phyloP scores from a whole-genome alignment of 139 green algal species.

The Chlorella sp. region DNA sequence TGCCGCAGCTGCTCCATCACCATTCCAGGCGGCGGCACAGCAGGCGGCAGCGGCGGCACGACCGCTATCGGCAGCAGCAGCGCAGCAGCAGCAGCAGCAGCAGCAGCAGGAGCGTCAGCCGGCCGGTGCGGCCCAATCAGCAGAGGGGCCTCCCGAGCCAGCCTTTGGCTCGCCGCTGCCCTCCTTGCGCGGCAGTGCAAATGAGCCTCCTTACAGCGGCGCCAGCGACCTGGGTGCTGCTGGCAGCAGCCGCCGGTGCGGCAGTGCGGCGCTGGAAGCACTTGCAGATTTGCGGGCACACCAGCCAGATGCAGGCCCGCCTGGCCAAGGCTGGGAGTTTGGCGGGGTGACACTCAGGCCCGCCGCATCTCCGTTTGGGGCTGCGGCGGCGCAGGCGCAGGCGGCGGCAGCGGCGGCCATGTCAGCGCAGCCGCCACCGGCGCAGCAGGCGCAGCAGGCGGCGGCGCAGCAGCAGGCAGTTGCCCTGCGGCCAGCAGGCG shows the following conservation, averaged over 20 bases:
- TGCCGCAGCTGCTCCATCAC: too few species aligned
- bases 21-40: background rate
- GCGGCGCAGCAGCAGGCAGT: background rate
- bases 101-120: background rate
- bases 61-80: background rate
- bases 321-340: too few species aligned
- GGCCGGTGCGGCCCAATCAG: background rate
- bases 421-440: background rate
- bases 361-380: too few species aligned
- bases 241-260: background rate
- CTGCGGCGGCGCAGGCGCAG: too few species aligned
- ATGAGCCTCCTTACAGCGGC: background rate
- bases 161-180: background rate
- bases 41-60: too few species aligned
- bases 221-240: background rate
- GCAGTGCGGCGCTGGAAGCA: slow-evolving; percentile 5
- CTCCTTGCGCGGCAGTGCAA: background rate
- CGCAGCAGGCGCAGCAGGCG: background rate
- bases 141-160: background rate
- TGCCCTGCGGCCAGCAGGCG: too few species aligned
- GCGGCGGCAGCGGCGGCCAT: too few species aligned
- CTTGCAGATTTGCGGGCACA: slow-evolving; percentile 7
- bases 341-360: too few species aligned
- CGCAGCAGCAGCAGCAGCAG: background rate
- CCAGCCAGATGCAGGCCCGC: background rate